Percentiles rank a stretch among this genome's conserved stretches.
Conservation (phyloP, 2,329 filamentous ascomycete genomes). For the Harringtonia aguacate region DNA sequence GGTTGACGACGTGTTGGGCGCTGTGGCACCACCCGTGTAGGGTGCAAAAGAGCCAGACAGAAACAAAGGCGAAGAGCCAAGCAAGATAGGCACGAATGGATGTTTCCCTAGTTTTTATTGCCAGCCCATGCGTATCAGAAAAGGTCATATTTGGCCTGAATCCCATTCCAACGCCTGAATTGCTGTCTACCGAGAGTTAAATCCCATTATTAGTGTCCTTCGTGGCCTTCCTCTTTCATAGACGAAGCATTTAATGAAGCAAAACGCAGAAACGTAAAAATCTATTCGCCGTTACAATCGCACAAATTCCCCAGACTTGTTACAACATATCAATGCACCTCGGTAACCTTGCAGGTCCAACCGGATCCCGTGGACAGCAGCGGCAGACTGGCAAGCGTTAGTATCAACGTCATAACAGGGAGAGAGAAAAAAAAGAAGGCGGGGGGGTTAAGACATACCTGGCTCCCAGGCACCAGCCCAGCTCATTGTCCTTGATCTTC, state of each 20-base stretch:
- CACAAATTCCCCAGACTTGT: too few species aligned
- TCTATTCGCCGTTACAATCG: too few species aligned
- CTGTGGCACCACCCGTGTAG: slow-evolving; percentile 45
- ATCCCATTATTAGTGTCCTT: neutral
- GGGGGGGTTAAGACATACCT: slow-evolving; percentile 49
- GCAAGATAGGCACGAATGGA: too few species aligned
- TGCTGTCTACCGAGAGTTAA: neutral
- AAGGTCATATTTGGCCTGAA: neutral
- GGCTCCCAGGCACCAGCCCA: slow-evolving; percentile 95
- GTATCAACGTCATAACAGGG: neutral
- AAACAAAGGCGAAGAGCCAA: too few species aligned
- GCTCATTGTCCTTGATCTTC: slow-evolving; percentile 94
- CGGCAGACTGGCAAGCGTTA: slow-evolving; percentile 60
- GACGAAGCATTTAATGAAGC: neutral
- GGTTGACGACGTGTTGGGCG: slow-evolving; percentile 51
- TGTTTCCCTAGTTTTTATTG: too few species aligned
- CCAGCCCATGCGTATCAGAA: too few species aligned
- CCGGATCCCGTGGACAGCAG: slow-evolving; percentile 72
- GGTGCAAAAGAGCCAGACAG: neutral
- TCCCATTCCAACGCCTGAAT: neutral
- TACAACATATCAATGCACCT: slow-evolving; percentile 42
- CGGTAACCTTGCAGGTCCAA: slow-evolving; percentile 79
- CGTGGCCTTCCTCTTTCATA: neutral
- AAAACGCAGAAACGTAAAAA: neutral
- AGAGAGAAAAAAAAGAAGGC: neutral